Percentiles rank a stretch among this genome's conserved stretches.
These are phyloP conservation scores for Colletotrichum lupini DNA, from an alignment of 2,329 filamentous ascomycete genomes.

Conservation along the genomic window DNA sequence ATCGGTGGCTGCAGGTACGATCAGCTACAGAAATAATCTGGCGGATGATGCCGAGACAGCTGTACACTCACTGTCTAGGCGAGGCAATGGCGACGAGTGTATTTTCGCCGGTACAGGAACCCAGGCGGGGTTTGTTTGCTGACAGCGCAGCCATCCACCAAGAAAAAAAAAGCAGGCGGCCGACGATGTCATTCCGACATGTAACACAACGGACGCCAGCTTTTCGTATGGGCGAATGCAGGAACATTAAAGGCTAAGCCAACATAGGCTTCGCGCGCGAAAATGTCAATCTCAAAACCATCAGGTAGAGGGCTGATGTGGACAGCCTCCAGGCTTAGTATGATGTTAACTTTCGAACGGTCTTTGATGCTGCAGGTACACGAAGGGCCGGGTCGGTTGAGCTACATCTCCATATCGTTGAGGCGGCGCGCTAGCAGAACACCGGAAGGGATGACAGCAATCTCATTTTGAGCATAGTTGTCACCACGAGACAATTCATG, in stretches of 20 bases:
- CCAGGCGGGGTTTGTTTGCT: not conserved
- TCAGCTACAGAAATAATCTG: not conserved
- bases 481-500: not conserved
- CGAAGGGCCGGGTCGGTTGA: not conserved
- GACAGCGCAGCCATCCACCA: not conserved
- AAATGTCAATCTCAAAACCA: not conserved
- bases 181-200: constrained; percentile 13
- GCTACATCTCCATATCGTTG: not conserved
- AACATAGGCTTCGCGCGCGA: not conserved
- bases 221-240: constrained; percentile 9
- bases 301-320: not conserved
- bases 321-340: not conserved
- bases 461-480: not conserved
- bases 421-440: not conserved
- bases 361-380: not conserved
- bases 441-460: not conserved
- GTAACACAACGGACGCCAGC: constrained; percentile 15
- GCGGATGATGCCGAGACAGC: constrained; percentile 9
- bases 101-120: not conserved
- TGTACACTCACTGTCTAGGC: not conserved
- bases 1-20: not conserved
- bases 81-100: not conserved
- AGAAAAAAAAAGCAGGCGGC: not conserved
- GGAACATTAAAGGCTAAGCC: not conserved
- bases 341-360: not conserved